phyloP scores from a whole-genome alignment of 352 stramenopile species.

The Pythium folliculosum region DNA sequence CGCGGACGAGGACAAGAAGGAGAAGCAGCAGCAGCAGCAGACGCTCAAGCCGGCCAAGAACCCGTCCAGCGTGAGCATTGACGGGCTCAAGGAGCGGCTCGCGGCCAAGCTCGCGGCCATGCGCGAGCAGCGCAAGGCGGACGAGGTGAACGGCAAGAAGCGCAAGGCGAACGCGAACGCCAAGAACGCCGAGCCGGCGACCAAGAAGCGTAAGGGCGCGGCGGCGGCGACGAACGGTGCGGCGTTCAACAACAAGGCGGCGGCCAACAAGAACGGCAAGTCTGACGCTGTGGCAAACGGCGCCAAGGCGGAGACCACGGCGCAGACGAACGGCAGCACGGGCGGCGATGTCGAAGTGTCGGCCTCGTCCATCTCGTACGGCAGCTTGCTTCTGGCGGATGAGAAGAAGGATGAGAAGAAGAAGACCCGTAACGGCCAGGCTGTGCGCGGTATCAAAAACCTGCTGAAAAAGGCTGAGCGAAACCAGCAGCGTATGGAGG shows the following conservation, averaged over 20 bases:
- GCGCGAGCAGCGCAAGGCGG: constrained; percentile 70
- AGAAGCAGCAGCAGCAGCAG: constrained; percentile 41
- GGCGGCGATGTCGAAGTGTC: constrained; percentile 27
- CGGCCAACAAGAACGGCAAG: constrained; percentile 34
- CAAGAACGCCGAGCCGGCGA: constrained; percentile 36
- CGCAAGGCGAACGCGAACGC: constrained; percentile 32
- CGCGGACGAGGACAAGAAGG: constrained; percentile 49
- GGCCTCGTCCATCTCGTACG: constrained; percentile 65
- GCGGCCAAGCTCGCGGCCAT: constrained; percentile 71
- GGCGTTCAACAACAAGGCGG: constrained; percentile 40
- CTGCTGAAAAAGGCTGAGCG: constrained; percentile 79
- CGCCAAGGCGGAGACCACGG: constrained; percentile 23
- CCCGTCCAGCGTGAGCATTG: constrained; percentile 45
- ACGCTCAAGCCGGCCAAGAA: constrained; percentile 44
- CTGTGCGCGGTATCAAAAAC: constrained; percentile 73
- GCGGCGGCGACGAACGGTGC: constrained; percentile 26
- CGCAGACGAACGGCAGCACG: constrained; percentile 2
- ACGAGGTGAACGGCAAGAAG: constrained; percentile 66
- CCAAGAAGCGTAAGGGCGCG: constrained; percentile 61
- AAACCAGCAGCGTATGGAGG: constrained; percentile 72
- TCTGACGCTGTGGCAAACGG: constrained; percentile 20
- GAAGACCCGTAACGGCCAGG: constrained; percentile 76
- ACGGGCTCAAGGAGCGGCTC: constrained; percentile 67
- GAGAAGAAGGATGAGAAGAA: constrained; percentile 53
- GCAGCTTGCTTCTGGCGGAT: constrained; percentile 63